Conservation (phyloP, 1,284 basidiomycete genomes). For the Puccinia polysora region DNA sequence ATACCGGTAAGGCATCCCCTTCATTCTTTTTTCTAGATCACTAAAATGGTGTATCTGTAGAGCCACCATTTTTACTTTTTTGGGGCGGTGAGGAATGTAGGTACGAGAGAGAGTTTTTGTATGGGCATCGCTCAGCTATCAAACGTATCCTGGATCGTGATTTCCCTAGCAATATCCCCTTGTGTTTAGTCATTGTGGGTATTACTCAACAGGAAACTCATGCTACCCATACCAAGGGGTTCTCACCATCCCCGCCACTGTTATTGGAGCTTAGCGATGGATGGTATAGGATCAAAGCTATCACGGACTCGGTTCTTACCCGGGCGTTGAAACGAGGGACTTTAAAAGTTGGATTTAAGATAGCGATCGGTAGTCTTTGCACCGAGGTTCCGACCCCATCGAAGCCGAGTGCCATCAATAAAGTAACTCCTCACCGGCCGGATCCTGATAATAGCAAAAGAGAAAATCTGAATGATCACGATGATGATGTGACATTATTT, state of each 20-base stretch:
- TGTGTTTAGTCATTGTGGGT: conserved; percentile 27
- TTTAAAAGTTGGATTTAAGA: conserved; percentile 25
- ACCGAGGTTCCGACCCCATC: background rate
- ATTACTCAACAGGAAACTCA: background rate
- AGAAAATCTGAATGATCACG: too few species aligned
- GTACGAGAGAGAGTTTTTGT: conserved; percentile 39
- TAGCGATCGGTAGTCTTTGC: conserved; percentile 7
- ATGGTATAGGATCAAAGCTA: conserved; percentile 31
- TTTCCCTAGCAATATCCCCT: conserved; percentile 11
- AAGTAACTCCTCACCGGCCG: background rate
- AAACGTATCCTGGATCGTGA: conserved; percentile 27
- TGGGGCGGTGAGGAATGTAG: conserved; percentile 5
- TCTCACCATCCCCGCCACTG: background rate
- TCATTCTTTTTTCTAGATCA: background rate
- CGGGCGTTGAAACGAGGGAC: conserved; percentile 14
- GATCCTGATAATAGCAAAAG: background rate
- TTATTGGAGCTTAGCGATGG: conserved; percentile 34
- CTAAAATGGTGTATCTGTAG: background rate
- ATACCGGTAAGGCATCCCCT: conserved; percentile 18
- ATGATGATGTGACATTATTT: conserved; percentile 8
- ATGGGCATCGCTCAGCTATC: conserved; percentile 22
- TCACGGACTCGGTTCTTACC: background rate
- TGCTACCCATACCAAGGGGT: background rate
- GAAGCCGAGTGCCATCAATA: background rate
- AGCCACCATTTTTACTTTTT: background rate